phyloP scores from a whole-genome alignment of 345 rosid genomes.

The Corchorus olitorius region DNA sequence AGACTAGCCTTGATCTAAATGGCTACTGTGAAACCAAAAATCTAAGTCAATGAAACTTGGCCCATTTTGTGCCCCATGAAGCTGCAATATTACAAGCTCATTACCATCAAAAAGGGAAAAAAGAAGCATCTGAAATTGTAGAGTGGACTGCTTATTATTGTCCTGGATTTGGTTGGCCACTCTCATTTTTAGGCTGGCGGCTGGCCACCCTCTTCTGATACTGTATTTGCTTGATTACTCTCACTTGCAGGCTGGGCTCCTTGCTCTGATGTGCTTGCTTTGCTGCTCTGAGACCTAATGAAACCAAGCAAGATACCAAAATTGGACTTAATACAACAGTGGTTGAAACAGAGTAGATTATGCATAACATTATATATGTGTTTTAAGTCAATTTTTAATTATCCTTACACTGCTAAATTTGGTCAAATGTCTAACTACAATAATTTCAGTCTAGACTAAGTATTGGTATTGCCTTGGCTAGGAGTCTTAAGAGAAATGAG shows the following conservation, averaged over 20 bases:
- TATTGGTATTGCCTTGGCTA: not conserved
- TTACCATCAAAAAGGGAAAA: not conserved
- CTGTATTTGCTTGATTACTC: not conserved
- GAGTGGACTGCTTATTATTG: not conserved
- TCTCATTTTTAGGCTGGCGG: not conserved
- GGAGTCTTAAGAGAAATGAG: not conserved
- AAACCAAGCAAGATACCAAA: not conserved
- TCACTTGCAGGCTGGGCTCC: not conserved
- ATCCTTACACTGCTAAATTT: not conserved
- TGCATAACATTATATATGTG: not conserved
- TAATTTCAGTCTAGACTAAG: not conserved
- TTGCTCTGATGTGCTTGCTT: conserved; percentile 17
- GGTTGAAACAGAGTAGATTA: not conserved
- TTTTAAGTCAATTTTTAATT: not conserved
- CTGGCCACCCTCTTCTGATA: not conserved
- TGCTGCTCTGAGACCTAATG: conserved; percentile 1
- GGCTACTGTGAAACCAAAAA: too few species aligned
- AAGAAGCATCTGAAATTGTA: not conserved
- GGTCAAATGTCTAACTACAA: not conserved
- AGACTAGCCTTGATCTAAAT: too few species aligned
- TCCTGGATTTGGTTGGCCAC: conserved; percentile 13
- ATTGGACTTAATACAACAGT: not conserved
- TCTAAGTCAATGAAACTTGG: not conserved
- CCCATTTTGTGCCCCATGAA: not conserved
- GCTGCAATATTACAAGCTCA: not conserved